Base-by-base conservation (phyloP, 2,329 filamentous ascomycete genomes). In the Colletotrichum paranaense region DNA sequence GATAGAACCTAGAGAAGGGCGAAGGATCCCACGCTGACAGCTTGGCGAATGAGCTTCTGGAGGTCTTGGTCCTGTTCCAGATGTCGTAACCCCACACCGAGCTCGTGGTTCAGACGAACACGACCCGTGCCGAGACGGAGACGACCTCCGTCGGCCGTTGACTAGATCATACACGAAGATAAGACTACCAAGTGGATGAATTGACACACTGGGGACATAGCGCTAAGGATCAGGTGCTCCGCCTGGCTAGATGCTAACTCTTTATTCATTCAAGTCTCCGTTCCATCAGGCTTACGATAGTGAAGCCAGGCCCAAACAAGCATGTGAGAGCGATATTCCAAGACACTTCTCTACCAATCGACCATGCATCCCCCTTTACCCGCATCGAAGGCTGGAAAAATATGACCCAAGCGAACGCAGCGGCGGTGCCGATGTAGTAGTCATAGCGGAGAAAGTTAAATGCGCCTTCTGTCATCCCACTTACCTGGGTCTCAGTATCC, bases 361-460 rank as follows among this genome's bases (percentile, higher is more conserved):
- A 60, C 57, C 32, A 35, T 19, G 57, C 14, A 22, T 38, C 22
- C n/a, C 32, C 8, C 11, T 24, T 59, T 22, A 16, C 30, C 57
- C 6, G 22, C n/a, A 2, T 7, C 12, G 32, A 11, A 16, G 35
- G 22, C 57, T 59, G 57, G 22, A 59, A 32, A 26, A 59, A 38
- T 11, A 7, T 16, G 6, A 59, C 32, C 57, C 57, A 59, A 12
- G 57, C 57, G 2, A 59, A 30, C 7, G 57, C 57, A 7, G 57
- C 57, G n/a, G 35, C 57, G 7, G 32, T 59, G 12, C 57, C 57
- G 22, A 59, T 22, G 35, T 59, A 59, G 14, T 38, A 59, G 32
- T 59, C 57, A 22, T 59, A 59, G 7, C 57, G n/a, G 57, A 59
- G 57, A n/a, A 59, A 59, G 7, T 59, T 59, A 22, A 59, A 59